phyloP scores from a whole-genome alignment of 1,284 basidiomycete genomes.

The Rhodotorula sp. region DNA sequence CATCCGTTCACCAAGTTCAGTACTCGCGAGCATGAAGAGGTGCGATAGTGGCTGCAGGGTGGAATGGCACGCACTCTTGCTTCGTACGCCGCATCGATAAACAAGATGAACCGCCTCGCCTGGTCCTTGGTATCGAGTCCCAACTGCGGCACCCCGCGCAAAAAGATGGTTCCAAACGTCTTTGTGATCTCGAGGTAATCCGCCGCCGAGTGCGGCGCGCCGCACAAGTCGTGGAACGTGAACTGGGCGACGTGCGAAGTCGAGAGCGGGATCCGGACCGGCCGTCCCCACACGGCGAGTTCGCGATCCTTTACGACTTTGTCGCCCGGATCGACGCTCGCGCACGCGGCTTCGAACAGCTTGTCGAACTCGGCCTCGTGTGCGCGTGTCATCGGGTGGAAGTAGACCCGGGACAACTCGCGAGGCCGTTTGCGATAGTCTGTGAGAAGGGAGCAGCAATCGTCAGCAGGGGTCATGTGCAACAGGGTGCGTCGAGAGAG shows the following conservation, averaged over 20 bases:
- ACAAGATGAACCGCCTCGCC: slow-evolving; percentile 91
- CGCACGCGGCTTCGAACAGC: slow-evolving; percentile 70
- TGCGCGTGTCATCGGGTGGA: slow-evolving; percentile 67
- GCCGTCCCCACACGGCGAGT: slow-evolving; percentile 84
- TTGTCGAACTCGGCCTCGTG: slow-evolving; percentile 72
- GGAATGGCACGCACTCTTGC: slow-evolving; percentile 50
- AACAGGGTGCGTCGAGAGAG: background rate
- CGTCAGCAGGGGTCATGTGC: slow-evolving; percentile 27
- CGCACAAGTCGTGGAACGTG: slow-evolving; percentile 82
- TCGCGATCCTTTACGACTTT: slow-evolving; percentile 64
- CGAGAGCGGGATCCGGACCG: slow-evolving; percentile 73
- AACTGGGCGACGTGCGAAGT: slow-evolving; percentile 76
- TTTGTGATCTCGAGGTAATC: slow-evolving; percentile 95
- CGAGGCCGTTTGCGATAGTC: slow-evolving; percentile 90
- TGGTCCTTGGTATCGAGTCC: slow-evolving; percentile 82
- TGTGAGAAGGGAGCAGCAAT: slow-evolving; percentile 45
- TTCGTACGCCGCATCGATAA: slow-evolving; percentile 90
- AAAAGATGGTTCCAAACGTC: slow-evolving; percentile 81
- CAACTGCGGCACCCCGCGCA: slow-evolving; percentile 82
- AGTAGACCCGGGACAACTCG: slow-evolving; percentile 88
- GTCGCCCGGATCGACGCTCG: slow-evolving; percentile 55
- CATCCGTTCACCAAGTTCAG: background rate
- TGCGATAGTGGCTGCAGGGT: background rate
- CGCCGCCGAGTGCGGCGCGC: slow-evolving; percentile 82
- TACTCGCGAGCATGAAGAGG: background rate